phyloP scores from a whole-genome alignment of 768 basidiomycete genomes.

The Mycena metata region DNA sequence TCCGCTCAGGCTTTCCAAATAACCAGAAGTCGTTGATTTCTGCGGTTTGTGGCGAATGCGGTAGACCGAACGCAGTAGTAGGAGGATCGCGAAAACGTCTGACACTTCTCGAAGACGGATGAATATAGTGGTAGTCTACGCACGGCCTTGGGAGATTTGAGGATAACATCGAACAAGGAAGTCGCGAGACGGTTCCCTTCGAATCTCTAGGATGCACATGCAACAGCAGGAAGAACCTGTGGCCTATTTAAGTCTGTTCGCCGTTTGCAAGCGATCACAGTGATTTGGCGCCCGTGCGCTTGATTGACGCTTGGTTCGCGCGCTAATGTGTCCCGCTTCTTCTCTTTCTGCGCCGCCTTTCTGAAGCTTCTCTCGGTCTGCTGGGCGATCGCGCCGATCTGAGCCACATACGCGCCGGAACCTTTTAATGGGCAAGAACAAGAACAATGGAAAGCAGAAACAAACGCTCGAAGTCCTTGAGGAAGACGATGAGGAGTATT shows the following conservation, averaged over 20 bases:
- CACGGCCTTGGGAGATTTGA: not conserved
- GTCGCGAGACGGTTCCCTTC: not conserved
- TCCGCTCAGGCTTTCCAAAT: not conserved
- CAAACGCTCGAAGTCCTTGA: constrained; percentile 34
- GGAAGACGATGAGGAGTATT: constrained; percentile 34
- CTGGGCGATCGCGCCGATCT: constrained; percentile 29
- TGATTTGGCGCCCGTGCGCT: not conserved
- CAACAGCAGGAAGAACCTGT: constrained; percentile 5
- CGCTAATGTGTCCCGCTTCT: constrained; percentile 25
- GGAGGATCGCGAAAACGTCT: not conserved
- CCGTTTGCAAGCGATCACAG: too few relatives aligned
- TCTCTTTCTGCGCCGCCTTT: not conserved
- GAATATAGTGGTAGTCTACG: not conserved
- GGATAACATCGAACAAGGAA: not conserved
- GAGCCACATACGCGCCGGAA: too few relatives aligned
- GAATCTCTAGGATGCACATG: not conserved
- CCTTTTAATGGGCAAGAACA: constrained; percentile 33
- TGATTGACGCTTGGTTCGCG: constrained; percentile 5
- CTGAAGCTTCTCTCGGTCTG: not conserved
- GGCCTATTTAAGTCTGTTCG: too few relatives aligned
- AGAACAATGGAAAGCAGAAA: constrained; percentile 37
- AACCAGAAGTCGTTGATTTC: not conserved
- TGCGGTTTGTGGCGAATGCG: not conserved
- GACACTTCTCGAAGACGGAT: not conserved
- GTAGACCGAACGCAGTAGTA: constrained; percentile 3